Conservation (phyloP, 257 asterid genomes). For the Solanum chaucha region DNA sequence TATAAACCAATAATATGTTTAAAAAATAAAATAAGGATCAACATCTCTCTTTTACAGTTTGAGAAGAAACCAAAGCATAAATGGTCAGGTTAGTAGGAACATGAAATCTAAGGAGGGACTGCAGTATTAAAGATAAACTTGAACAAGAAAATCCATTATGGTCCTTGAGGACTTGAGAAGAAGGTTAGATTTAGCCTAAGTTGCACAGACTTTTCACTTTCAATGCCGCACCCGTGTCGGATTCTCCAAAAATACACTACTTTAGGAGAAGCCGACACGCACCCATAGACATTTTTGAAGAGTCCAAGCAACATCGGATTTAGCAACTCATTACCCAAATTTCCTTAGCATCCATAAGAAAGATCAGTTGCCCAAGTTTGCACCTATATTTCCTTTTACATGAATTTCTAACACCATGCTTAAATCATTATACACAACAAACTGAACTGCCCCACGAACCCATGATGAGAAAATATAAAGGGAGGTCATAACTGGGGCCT, state of each 20-base stretch:
- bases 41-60: not conserved
- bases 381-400: not conserved
- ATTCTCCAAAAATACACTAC: too few species aligned
- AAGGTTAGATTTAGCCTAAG: not conserved
- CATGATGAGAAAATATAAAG: not conserved
- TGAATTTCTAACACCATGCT: not conserved
- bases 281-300: too few species aligned
- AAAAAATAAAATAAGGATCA: not conserved
- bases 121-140: not conserved
- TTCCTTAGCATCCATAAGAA: not conserved
- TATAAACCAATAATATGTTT: not conserved
- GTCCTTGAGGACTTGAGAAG: not conserved
- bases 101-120: not conserved
- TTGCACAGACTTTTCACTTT: too few species aligned
- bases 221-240: too few species aligned
- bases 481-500: not conserved
- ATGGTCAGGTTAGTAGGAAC: not conserved
- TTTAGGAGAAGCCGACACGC: too few species aligned
- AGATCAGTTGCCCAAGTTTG: not conserved
- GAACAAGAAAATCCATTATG: not conserved
- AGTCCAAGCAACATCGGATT: not conserved
- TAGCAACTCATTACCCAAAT: not conserved
- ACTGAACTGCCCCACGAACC: not conserved
- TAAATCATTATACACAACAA: not conserved
- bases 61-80: not conserved